phyloP scores from a whole-genome alignment of 495 filamentous ascomycete species.

The Aspergillus wentii region DNA sequence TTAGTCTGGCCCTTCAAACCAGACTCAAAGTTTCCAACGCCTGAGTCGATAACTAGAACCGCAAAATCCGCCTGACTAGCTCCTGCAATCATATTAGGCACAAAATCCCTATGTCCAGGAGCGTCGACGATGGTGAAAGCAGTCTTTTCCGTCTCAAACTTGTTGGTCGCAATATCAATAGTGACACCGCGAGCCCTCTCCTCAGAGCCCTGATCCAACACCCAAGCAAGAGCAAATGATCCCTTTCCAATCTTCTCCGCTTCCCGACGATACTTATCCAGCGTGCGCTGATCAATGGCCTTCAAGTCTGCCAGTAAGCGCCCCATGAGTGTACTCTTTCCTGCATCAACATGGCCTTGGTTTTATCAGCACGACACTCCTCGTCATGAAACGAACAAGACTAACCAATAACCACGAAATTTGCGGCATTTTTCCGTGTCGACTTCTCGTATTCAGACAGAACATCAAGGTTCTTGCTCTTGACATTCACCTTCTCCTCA shows the following conservation, averaged over 20 bases:
- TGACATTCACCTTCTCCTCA: constrained; percentile 65
- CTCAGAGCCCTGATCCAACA: constrained; percentile 83
- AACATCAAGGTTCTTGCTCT: constrained; percentile 84
- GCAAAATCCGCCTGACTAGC: constrained; percentile 96
- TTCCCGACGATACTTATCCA: constrained; percentile 84
- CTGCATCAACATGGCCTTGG: constrained; percentile 90
- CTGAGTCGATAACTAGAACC: constrained; percentile 87
- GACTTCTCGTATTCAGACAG: constrained; percentile 72
- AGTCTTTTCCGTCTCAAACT: constrained; percentile 83
- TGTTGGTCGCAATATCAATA: constrained; percentile 91
- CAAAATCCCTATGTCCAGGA: constrained; percentile 91
- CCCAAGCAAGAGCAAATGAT: constrained; percentile 95
- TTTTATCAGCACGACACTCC: constrained; percentile 8
- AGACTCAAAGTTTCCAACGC: constrained; percentile 83
- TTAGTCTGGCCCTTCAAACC: constrained; percentile 91
- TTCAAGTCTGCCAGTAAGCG: constrained; percentile 85
- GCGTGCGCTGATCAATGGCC: constrained; percentile 77
- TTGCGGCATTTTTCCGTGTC: constrained; percentile 74
- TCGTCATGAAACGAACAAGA: background rate
- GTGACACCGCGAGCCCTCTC: constrained; percentile 90
- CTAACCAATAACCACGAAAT: constrained; percentile 92
- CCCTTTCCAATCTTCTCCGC: constrained; percentile 89
- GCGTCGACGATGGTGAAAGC: constrained; percentile 93
- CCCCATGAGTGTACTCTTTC: constrained; percentile 97
- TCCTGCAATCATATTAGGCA: constrained; percentile 98